phyloP scores from a whole-genome alignment of 2,329 filamentous ascomycete genomes.

The Apiospora hydei region DNA sequence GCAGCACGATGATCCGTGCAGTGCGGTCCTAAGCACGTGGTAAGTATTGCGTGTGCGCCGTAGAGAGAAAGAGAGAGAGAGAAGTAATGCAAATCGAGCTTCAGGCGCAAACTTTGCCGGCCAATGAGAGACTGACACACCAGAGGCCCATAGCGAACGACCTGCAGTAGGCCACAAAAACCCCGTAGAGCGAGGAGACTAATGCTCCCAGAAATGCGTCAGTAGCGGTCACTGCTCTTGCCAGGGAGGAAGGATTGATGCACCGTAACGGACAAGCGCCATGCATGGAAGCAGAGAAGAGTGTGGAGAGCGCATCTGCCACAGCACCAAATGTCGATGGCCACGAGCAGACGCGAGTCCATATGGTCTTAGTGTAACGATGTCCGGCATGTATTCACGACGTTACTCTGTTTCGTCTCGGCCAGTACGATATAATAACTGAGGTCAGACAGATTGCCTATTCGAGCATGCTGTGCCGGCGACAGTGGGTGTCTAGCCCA shows the following conservation, averaged over 20 bases:
- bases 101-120: constrained; percentile 38
- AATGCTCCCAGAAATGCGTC: background rate
- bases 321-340: background rate
- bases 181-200: constrained; percentile 1
- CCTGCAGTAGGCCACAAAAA: constrained; percentile 38
- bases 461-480: constrained; percentile 9
- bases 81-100: constrained; percentile 37
- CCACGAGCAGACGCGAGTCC: background rate
- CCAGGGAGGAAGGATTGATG: constrained; percentile 10
- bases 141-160: constrained; percentile 35
- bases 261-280: constrained; percentile 23
- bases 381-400: background rate
- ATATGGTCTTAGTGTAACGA: background rate
- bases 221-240: constrained; percentile 8
- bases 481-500: background rate
- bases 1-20: background rate
- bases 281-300: constrained; percentile 23
- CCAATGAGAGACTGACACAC: constrained; percentile 45
- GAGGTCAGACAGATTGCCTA: background rate
- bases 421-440: background rate
- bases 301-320: background rate
- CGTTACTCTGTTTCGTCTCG: constrained; percentile 13
- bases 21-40: constrained; percentile 23
- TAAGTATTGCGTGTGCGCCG: constrained; percentile 35
- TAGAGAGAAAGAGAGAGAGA: background rate